Conservation (phyloP, 257 asterid species). For the Solanum sparsipilum region DNA sequence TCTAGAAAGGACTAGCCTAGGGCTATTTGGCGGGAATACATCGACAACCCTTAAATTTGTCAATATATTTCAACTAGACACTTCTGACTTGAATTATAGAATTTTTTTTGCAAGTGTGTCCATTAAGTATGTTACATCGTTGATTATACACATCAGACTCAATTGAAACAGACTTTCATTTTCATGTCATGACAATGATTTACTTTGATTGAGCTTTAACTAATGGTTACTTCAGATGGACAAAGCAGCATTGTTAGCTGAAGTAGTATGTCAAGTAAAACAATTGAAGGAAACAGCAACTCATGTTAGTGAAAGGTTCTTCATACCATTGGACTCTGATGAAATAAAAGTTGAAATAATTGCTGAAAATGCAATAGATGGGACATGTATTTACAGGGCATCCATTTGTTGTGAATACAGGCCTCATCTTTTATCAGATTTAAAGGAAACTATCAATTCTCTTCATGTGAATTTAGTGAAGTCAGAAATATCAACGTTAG, state of each 20-base stretch:
- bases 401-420: conserved; percentile 68
- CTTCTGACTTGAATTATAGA: not conserved
- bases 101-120: not conserved
- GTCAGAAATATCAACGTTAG: conserved; percentile 61
- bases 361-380: conserved; percentile 18
- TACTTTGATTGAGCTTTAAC: not conserved
- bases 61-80: not conserved
- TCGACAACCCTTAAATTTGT: not conserved
- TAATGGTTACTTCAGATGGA: conserved; percentile 48
- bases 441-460: conserved; percentile 26
- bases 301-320: conserved; percentile 38
- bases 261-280: conserved; percentile 59
- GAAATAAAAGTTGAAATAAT: conserved; percentile 52
- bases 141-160: not conserved
- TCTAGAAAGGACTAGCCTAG: not conserved
- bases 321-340: conserved; percentile 66
- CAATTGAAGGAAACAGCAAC: conserved; percentile 40
- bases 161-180: not conserved
- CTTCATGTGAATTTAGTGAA: conserved; percentile 32
- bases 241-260: conserved; percentile 72
- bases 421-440: conserved; percentile 44
- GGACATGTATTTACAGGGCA: conserved; percentile 36
- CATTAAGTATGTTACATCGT: not conserved
- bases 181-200: not conserved
- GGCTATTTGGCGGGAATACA: not conserved